Base-by-base conservation (phyloP, 2,329 filamentous ascomycete species). In the Teratosphaeriaceae sp. region DNA sequence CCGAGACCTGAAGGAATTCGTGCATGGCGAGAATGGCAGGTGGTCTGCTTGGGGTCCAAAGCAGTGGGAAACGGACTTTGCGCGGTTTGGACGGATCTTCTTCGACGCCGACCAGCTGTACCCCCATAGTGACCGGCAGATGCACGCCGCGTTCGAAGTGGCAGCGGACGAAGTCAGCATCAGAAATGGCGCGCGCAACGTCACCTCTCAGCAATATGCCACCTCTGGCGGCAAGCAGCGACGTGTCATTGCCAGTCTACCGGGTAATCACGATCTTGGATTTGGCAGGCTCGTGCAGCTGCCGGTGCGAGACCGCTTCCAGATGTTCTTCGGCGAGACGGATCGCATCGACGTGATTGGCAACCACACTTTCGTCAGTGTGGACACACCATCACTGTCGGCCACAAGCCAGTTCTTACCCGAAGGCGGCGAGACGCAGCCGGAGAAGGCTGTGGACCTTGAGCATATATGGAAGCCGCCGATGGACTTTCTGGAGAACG, bases 251-350 rank as follows among this genome's bases (percentile, higher is more conserved):
- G 80, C 85, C 15, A 90, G 84, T 58, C 61, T 98, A 44, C 92
- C 92, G 0, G 92, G 92, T 2, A 98, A 98, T 58, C 92, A 98
- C 61, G 92, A 98, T 61, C 65, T 97, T 30, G 92, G 92, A 0
- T 95, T 97, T 59, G 90, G 87, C 2, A 80, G 80, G 18, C 85
- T 89, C 34, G 82, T 98, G 37, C 87, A 95, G 60, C 61, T 83
- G 8, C 74, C 84, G 0, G 87, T 95, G 24, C 78, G 89, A 40
- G 75, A 92, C 55, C 75, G 92, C 13, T 98, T 97, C 63, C 79
- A 84, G 57, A 79, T 83, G 3, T 95, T 83, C 60, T 97, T 98
- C 66, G 92, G 92, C 3, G 83, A 92, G 43, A 79, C 82, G n/a
- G 97, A 96, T 63, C 76, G 87, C 7, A 81, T 98, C 16, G 88